Percentiles rank a stretch among this genome's conserved stretches.
phyloP scores from a whole-genome alignment of 179 eudicot genomes.

The Drosera spatulata region DNA sequence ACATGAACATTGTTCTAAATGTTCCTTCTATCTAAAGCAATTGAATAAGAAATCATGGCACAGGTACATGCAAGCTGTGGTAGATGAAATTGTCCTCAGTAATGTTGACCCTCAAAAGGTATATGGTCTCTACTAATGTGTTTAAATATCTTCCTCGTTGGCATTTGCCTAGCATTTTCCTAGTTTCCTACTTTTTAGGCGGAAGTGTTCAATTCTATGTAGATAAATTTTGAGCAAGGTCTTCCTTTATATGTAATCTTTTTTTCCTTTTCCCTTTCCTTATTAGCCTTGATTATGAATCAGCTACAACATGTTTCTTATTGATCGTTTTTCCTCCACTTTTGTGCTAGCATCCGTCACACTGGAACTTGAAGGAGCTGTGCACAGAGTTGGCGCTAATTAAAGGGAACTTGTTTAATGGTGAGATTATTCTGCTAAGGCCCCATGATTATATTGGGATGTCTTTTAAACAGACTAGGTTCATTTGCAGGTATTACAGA shows the following conservation, averaged over 20 bases:
- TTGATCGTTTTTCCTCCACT: conserved; percentile 1
- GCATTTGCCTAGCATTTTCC: neutral
- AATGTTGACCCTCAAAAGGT: conserved; percentile 72
- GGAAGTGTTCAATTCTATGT: too few relatives aligned
- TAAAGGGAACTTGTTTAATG: conserved; percentile 46
- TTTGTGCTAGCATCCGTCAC: conserved; percentile 54
- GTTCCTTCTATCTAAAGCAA: too few relatives aligned
- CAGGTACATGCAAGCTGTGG: conserved; percentile 99
- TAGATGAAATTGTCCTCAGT: conserved; percentile 59
- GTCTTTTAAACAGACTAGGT: conserved; percentile 28
- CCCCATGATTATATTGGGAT: neutral
- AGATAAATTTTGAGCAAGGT: too few relatives aligned
- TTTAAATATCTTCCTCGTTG: neutral
- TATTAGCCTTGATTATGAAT: neutral
- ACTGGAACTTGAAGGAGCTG: conserved; percentile 63
- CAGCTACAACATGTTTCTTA: neutral
- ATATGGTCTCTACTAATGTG: conserved; percentile 9
- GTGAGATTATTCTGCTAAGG: conserved; percentile 26
- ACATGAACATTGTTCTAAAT: too few relatives aligned
- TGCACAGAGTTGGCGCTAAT: conserved; percentile 50
- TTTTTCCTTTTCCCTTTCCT: too few relatives aligned
- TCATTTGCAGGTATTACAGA: conserved; percentile 57
- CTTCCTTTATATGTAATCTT: too few relatives aligned
- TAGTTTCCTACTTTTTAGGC: neutral
- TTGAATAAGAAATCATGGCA: conserved; percentile 1